These are phyloP conservation scores for Rauvolfia tetraphylla DNA, from an alignment of 257 asterid species.

Conservation along the genomic window DNA sequence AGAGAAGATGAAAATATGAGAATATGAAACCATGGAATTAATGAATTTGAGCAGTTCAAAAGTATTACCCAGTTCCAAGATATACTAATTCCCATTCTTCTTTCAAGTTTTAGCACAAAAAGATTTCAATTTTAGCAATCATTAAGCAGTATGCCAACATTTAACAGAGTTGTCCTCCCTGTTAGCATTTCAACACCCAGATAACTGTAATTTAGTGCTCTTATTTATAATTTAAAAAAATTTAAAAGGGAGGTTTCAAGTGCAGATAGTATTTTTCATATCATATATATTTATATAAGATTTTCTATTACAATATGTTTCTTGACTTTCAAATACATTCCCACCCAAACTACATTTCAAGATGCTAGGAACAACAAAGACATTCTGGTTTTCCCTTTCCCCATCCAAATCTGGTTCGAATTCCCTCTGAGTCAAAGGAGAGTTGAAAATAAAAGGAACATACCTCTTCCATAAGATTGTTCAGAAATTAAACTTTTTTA, in stretches of 20 bases:
- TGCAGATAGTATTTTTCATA: background rate
- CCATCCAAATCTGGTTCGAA: background rate
- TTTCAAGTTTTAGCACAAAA: background rate
- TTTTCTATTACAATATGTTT: background rate
- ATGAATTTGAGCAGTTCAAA: background rate
- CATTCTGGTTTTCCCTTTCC: background rate
- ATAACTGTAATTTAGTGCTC: background rate
- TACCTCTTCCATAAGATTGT: background rate
- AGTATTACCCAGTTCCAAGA: background rate
- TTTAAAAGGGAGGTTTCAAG: background rate
- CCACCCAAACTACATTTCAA: background rate
- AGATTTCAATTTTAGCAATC: background rate
- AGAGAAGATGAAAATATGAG: background rate
- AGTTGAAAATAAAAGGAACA: background rate
- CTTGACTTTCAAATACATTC: background rate
- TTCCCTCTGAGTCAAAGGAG: background rate
- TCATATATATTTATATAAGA: too few relatives aligned
- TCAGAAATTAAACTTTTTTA: background rate
- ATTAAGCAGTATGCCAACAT: background rate
- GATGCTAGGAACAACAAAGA: background rate
- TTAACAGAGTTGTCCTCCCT: background rate
- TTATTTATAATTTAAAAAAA: background rate
- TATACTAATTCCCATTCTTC: background rate
- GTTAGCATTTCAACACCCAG: background rate
- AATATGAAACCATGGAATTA: background rate